phyloP scores from a whole-genome alignment of 106 monocot species.

The Allium cepa region DNA sequence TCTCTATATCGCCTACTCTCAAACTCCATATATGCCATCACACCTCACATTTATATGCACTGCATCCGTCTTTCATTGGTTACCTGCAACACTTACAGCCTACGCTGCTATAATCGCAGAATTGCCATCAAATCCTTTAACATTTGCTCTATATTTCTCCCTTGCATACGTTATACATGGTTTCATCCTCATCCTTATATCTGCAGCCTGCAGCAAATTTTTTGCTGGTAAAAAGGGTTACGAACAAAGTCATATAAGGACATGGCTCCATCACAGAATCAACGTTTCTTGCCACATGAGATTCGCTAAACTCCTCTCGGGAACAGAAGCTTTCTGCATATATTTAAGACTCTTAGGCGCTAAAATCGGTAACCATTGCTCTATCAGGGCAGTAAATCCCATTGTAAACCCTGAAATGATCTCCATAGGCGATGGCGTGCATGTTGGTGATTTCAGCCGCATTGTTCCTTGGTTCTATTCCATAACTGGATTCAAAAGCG shows the following conservation, averaged over 20 bases:
- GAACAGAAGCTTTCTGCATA: constrained; percentile 43
- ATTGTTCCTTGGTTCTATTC: constrained; percentile 37
- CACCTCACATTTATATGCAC: constrained; percentile 25
- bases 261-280: constrained; percentile 28
- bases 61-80: constrained; percentile 44
- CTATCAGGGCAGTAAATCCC: constrained; percentile 45
- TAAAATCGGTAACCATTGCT: constrained; percentile 33
- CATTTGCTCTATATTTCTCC: constrained; percentile 18
- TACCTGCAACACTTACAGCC: constrained; percentile 25
- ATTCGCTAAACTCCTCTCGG: constrained; percentile 42
- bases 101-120: constrained; percentile 20
- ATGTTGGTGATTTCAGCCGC: constrained; percentile 46
- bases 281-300: constrained; percentile 30
- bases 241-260: constrained; percentile 9
- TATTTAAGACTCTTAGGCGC: constrained; percentile 39
- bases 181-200: constrained; percentile 25
- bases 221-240: constrained; percentile 9
- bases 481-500: constrained; percentile 7
- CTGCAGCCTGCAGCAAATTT: constrained; percentile 8
- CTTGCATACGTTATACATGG: constrained; percentile 30
- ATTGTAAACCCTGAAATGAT: constrained; percentile 19
- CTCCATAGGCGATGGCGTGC: constrained; percentile 40
- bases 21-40: constrained; percentile 7
- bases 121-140: constrained; percentile 7
- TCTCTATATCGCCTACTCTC: constrained; percentile 12